Evolutionary conservation across 2,329 filamentous ascomycete genomes (phyloP).

Genomic region (Pseudocercospora pini-densiflorae): DNA sequence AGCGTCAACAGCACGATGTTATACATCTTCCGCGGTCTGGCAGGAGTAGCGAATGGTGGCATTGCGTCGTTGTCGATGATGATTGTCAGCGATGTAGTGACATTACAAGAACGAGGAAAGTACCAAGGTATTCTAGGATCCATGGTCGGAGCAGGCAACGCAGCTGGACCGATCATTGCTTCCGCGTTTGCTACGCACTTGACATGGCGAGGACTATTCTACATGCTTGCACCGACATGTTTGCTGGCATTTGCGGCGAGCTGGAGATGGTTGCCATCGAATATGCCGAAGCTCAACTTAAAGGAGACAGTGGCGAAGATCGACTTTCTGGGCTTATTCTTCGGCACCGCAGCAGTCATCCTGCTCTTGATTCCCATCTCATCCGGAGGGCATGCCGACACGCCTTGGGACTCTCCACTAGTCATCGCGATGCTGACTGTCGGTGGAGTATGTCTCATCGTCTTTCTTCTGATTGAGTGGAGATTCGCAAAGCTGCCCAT

Average conservation of each 20-base stretch:
- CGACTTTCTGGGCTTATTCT: conserved; percentile 62
- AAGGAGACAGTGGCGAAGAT: conserved; percentile 58
- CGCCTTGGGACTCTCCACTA: conserved; percentile 59
- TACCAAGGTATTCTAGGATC: conserved; percentile 50
- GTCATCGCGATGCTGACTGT: conserved; percentile 64
- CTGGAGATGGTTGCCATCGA: conserved; percentile 58
- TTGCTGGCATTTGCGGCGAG: conserved; percentile 53
- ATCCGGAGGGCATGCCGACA: conserved; percentile 54
- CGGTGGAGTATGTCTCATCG: conserved; percentile 48
- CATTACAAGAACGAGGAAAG: conserved; percentile 62
- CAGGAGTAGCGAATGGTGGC: conserved; percentile 66
- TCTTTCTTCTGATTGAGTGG: conserved; percentile 62
- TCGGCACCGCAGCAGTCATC: conserved; percentile 61
- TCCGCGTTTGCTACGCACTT: conserved; percentile 50
- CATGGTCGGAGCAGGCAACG: conserved; percentile 52
- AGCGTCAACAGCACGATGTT: conserved; percentile 61
- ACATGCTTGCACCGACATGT: conserved; percentile 58
- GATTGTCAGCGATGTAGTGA: conserved; percentile 65
- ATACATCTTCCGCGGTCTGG: conserved; percentile 64
- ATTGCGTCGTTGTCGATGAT: conserved; percentile 65
- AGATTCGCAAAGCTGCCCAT: conserved; percentile 61
- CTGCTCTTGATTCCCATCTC: conserved; percentile 67
- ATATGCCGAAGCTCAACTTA: conserved; percentile 52
- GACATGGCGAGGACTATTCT: conserved; percentile 54
- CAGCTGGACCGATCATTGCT: conserved; percentile 53